Conservation (phyloP, 371 early-diverging fungal species). For the Mortierella sp. region DNA sequence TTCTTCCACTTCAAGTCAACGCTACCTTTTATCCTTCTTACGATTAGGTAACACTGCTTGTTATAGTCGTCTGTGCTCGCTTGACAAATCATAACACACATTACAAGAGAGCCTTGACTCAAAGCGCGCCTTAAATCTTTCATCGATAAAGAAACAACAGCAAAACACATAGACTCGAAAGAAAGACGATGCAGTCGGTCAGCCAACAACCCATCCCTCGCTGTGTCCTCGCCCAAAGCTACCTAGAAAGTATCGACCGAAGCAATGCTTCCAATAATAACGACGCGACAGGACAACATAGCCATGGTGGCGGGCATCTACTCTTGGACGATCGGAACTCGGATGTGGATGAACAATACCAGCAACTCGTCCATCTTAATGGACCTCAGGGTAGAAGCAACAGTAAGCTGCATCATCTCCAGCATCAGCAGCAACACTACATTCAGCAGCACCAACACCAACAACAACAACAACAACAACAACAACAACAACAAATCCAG, state of each 20-base stretch:
- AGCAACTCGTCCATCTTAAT: constrained; percentile 23
- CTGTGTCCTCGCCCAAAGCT: constrained; percentile 33
- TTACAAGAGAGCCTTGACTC: neutral
- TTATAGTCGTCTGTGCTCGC: neutral
- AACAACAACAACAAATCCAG: neutral
- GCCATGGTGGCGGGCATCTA: neutral
- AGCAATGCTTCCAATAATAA: neutral
- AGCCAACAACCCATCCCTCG: constrained; percentile 24
- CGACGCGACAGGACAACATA: neutral
- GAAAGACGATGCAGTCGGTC: constrained; percentile 29
- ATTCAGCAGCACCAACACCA: constrained; percentile 1
- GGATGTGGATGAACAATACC: constrained; percentile 33
- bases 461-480: constrained; percentile 15
- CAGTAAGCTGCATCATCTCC: neutral
- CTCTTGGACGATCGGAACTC: constrained; percentile 26
- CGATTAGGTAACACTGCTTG: neutral
- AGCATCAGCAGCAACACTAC: neutral
- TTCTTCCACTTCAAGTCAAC: neutral
- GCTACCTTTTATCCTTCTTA: neutral
- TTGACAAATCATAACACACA: neutral
- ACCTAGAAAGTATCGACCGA: constrained; percentile 23
- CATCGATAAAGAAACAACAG: neutral
- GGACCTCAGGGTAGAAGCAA: constrained; percentile 17
- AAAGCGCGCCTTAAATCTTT: neutral
- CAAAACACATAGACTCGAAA: neutral